Percentiles rank a stretch among this genome's conserved stretches.
Evolutionary conservation across 257 asterid genomes (phyloP).

Genomic region (Linderniella brevidens): DNA sequence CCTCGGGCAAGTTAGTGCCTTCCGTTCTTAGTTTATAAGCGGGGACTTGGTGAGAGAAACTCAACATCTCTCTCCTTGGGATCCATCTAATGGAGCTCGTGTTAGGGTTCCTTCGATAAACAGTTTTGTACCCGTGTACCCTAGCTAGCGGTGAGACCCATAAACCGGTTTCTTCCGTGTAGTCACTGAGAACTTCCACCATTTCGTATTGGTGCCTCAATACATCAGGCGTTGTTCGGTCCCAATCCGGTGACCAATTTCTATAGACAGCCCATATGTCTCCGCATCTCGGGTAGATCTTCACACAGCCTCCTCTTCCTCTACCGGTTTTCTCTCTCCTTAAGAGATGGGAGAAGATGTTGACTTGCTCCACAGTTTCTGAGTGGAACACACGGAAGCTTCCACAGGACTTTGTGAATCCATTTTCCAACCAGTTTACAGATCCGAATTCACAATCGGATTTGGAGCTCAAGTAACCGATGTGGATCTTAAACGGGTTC

Average conservation of each 20-base stretch:
- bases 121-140: slow-evolving; percentile 71
- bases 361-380: slow-evolving; percentile 77
- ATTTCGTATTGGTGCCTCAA: slow-evolving; percentile 90
- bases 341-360: slow-evolving; percentile 84
- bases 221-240: slow-evolving; percentile 52
- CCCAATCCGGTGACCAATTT: slow-evolving; percentile 90
- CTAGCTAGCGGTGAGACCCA: slow-evolving; percentile 62
- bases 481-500: slow-evolving; percentile 67
- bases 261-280: slow-evolving; percentile 89
- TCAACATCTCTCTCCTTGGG: slow-evolving; percentile 75
- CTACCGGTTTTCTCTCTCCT: slow-evolving; percentile 77
- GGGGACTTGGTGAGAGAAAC: slow-evolving; percentile 96
- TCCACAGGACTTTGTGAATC: slow-evolving; percentile 93
- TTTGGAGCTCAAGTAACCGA: slow-evolving; percentile 80
- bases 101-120: slow-evolving; percentile 39
- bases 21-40: slow-evolving; percentile 54
- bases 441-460: slow-evolving; percentile 77
- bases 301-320: slow-evolving; percentile 92
- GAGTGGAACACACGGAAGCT: slow-evolving; percentile 68
- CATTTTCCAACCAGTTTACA: slow-evolving; percentile 80
- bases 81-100: slow-evolving; percentile 44
- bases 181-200: slow-evolving; percentile 86
- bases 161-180: slow-evolving; percentile 74
- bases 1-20: slow-evolving; percentile 45
- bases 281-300: slow-evolving; percentile 82